A percentile compares a stretch with the other conserved stretches of the same genome.
Evolutionary conservation across 1,284 basidiomycete species (phyloP).

Genomic region (Leccinum variabile): DNA sequence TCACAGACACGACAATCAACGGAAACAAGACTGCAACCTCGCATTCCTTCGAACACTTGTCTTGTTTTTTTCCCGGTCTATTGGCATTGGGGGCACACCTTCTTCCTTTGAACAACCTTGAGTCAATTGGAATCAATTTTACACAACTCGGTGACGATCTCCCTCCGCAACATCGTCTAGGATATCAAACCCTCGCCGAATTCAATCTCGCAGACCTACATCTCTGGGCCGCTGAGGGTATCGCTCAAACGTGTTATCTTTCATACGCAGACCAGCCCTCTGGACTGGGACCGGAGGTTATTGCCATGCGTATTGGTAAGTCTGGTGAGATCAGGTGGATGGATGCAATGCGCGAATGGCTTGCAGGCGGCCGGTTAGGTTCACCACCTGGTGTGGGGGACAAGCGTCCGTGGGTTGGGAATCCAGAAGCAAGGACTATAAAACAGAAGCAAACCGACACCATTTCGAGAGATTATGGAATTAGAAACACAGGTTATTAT

Average conservation of each 20-base stretch:
- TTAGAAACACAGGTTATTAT: constrained; percentile 47
- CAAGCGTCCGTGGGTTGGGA: constrained; percentile 34
- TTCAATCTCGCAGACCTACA: constrained; percentile 55
- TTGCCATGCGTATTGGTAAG: constrained; percentile 42
- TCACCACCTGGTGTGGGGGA: constrained; percentile 55
- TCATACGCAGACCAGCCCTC: constrained; percentile 62
- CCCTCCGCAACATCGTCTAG: constrained; percentile 37
- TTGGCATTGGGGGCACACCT: constrained; percentile 69
- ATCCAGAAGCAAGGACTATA: constrained; percentile 19
- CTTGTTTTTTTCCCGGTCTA: constrained; percentile 79
- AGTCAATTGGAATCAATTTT: constrained; percentile 44
- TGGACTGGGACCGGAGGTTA: constrained; percentile 62
- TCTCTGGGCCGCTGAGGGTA: constrained; percentile 65
- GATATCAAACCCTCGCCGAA: constrained; percentile 37
- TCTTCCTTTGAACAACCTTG: constrained; percentile 54
- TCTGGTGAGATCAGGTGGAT: constrained; percentile 47
- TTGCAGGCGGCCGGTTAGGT: constrained; percentile 41
- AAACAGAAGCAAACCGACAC: constrained; percentile 29
- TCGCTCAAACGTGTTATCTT: constrained; percentile 66
- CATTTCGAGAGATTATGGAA: constrained; percentile 41
- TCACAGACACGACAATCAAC: constrained; percentile 52
- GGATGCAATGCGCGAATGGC: constrained; percentile 54
- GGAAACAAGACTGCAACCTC: constrained; percentile 38
- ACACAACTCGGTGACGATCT: constrained; percentile 39
- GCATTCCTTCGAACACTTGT: constrained; percentile 70